Conservation (phyloP, 352 stramenopile genomes). For the Albugo laibachii region DNA sequence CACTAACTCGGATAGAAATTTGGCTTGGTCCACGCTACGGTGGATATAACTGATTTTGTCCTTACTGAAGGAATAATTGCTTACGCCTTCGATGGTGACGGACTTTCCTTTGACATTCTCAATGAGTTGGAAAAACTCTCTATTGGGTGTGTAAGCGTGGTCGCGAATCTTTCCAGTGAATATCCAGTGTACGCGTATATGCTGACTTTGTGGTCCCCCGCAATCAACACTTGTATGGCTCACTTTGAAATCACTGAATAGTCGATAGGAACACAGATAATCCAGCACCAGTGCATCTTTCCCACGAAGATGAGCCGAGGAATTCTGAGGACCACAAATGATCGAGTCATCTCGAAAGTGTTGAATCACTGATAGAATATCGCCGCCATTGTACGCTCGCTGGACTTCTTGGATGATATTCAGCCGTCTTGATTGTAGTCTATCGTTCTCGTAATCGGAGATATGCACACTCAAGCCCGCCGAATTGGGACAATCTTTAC, state of each 20-base stretch:
- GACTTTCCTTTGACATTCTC: conserved; percentile 57
- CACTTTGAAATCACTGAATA: conserved; percentile 56
- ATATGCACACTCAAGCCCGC: background rate
- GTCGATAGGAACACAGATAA: conserved; percentile 68
- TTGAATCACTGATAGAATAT: conserved; percentile 55
- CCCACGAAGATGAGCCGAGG: conserved; percentile 54
- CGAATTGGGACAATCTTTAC: conserved; percentile 19
- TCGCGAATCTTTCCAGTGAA: conserved; percentile 57
- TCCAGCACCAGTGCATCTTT: conserved; percentile 74
- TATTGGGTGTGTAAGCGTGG: conserved; percentile 69
- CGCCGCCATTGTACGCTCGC: conserved; percentile 57
- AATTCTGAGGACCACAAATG: conserved; percentile 70
- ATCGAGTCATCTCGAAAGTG: conserved; percentile 79
- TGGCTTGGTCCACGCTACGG: conserved; percentile 72
- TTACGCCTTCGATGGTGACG: conserved; percentile 69
- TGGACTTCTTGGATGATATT: conserved; percentile 69
- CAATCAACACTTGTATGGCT: conserved; percentile 70
- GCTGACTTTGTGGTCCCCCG: conserved; percentile 57
- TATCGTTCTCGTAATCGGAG: conserved; percentile 1
- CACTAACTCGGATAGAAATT: conserved; percentile 68
- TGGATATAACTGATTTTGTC: conserved; percentile 82
- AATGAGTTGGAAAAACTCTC: conserved; percentile 73
- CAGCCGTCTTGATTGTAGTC: conserved; percentile 47
- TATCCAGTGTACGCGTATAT: conserved; percentile 74
- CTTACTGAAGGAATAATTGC: conserved; percentile 73